Conservation (phyloP, 306 rosid species). For the Prunus mume region DNA sequence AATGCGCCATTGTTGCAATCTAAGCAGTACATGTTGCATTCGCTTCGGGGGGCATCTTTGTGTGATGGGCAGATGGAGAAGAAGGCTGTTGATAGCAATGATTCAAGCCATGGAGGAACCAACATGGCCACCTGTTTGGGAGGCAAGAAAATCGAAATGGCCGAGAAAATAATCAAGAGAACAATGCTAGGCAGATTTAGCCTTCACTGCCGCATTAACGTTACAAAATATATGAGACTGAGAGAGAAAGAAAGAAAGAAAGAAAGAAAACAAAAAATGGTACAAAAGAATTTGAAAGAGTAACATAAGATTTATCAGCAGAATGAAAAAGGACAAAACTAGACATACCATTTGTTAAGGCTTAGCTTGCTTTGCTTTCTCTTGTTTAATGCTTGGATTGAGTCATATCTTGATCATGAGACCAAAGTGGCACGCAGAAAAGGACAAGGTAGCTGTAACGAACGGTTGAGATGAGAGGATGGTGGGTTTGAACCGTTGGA, state of each 20-base stretch:
- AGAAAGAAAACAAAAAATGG: not conserved
- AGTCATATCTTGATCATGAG: no score
- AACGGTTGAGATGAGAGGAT: constrained; percentile 34
- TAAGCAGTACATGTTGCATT: constrained; percentile 72
- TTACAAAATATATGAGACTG: constrained; percentile 18
- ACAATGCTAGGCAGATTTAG: constrained; percentile 1
- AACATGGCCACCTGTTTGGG: constrained; percentile 35
- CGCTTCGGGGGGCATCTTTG: constrained; percentile 41
- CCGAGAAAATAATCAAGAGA: not conserved
- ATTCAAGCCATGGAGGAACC: constrained; percentile 61
- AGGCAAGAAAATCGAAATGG: not conserved
- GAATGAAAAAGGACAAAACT: constrained; percentile 28
- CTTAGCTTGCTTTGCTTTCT: not conserved
- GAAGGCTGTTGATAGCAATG: constrained; percentile 44
- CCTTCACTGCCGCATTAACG: constrained; percentile 20
- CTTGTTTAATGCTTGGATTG: not conserved
- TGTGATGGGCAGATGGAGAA: constrained; percentile 46
- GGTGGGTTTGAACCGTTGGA: constrained; percentile 47
- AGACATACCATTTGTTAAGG: constrained; percentile 8
- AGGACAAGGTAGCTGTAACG: not conserved
- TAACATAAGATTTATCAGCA: constrained; percentile 37
- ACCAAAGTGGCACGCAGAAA: not conserved
- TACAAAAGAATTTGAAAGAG: constrained; percentile 18
- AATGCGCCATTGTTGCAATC: constrained; percentile 45
- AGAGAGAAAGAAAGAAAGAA: not conserved